Percentiles rank a stretch among this genome's conserved stretches.
These are phyloP conservation scores for Scleroderma citrinum DNA, from an alignment of 768 basidiomycete genomes.

Conservation along the genomic window DNA sequence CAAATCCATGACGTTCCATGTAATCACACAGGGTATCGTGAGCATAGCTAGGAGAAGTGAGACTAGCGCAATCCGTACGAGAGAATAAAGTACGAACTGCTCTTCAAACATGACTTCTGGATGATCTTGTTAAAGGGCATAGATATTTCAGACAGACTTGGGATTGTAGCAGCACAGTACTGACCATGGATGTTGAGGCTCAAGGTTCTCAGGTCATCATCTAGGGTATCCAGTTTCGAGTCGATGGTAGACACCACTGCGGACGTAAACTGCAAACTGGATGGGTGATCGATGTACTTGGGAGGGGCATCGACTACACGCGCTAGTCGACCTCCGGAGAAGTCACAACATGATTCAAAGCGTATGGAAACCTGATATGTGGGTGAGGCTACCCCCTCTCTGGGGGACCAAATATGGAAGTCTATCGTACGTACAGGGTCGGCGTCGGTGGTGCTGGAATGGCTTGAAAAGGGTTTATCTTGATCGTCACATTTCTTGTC, in stretches of 20 bases:
- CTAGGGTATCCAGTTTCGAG: slow-evolving; percentile 43
- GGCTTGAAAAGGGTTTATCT: background rate
- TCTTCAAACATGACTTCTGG: slow-evolving; percentile 67
- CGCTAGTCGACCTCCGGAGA: slow-evolving; percentile 25
- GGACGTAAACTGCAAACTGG: slow-evolving; percentile 12
- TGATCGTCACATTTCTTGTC: slow-evolving; percentile 4
- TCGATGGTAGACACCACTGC: slow-evolving; percentile 53
- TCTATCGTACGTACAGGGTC: background rate
- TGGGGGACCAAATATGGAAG: background rate
- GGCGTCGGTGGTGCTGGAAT: slow-evolving; percentile 1
- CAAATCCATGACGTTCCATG: slow-evolving; percentile 63
- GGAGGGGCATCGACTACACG: slow-evolving; percentile 34
- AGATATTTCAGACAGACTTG: slow-evolving; percentile 7
- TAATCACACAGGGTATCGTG: slow-evolving; percentile 64
- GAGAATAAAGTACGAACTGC: slow-evolving; percentile 35
- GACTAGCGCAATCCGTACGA: slow-evolving; percentile 5
- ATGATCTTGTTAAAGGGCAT: slow-evolving; percentile 38
- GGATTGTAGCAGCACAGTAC: slow-evolving; percentile 11
- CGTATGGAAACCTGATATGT: slow-evolving; percentile 19
- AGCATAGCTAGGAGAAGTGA: slow-evolving; percentile 46
- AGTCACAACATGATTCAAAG: slow-evolving; percentile 41
- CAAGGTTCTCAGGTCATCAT: slow-evolving; percentile 49
- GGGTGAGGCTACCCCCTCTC: slow-evolving; percentile 7
- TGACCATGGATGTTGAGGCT: slow-evolving; percentile 71
- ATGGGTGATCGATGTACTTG: slow-evolving; percentile 30